phyloP scores from a whole-genome alignment of 2,329 filamentous ascomycete genomes.

The Trichoderma aggressivum region DNA sequence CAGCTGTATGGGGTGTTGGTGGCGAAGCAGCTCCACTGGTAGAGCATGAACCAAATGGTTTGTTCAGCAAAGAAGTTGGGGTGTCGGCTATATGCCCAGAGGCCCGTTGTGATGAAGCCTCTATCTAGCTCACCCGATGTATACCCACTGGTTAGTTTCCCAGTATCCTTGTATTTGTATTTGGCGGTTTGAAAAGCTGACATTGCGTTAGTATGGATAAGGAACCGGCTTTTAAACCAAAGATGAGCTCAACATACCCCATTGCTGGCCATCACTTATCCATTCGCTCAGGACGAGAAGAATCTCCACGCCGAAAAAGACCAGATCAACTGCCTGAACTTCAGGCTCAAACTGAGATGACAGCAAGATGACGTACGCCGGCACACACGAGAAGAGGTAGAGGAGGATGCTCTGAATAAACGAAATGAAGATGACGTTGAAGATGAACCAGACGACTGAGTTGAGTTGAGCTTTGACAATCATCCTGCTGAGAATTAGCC shows the following conservation, averaged over 20 bases:
- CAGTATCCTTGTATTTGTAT: constrained; percentile 67
- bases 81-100: constrained; percentile 87
- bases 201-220: background rate
- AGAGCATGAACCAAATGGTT: constrained; percentile 80
- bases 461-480: constrained; percentile 67
- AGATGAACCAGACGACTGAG: constrained; percentile 67
- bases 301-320: constrained; percentile 46
- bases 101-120: constrained; percentile 78
- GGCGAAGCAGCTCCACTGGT: constrained; percentile 80
- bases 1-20: constrained; percentile 73
- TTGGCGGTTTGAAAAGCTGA: constrained; percentile 79
- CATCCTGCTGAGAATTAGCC: constrained; percentile 45
- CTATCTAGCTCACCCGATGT: constrained; percentile 76
- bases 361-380: constrained; percentile 80
- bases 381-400: constrained; percentile 67
- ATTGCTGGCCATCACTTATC: constrained; percentile 90
- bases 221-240: background rate
- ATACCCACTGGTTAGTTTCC: constrained; percentile 64
- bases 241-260: constrained; percentile 51
- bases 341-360: constrained; percentile 59
- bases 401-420: constrained; percentile 79
- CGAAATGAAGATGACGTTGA: constrained; percentile 89
- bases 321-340: constrained; percentile 44
- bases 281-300: constrained; percentile 63
- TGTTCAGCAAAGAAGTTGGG: constrained; percentile 96